phyloP scores from a whole-genome alignment of 768 basidiomycete species.

The Tricholoma sp. region DNA sequence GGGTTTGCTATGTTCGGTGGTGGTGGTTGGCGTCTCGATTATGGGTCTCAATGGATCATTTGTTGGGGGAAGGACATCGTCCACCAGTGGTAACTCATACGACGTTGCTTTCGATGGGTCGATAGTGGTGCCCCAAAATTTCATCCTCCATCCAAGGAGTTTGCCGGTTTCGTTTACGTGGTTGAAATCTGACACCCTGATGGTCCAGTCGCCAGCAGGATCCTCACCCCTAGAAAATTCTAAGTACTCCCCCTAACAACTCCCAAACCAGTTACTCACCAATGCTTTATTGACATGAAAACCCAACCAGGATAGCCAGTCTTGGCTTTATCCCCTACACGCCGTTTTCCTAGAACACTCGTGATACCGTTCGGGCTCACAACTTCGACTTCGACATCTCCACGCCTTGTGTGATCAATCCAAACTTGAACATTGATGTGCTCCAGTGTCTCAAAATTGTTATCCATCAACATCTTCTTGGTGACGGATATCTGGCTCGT shows the following conservation, averaged over 20 bases:
- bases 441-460: slow-evolving; percentile 86
- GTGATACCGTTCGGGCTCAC: slow-evolving; percentile 79
- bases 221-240: slow-evolving; percentile 75
- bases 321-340: slow-evolving; percentile 56
- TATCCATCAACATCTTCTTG: slow-evolving; percentile 52
- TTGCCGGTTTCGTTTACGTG: slow-evolving; percentile 45
- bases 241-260: slow-evolving; percentile 7
- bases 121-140: slow-evolving; percentile 84
- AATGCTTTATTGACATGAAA: slow-evolving; percentile 97
- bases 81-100: slow-evolving; percentile 53
- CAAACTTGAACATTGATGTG: slow-evolving; percentile 91
- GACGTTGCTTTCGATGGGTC: slow-evolving; percentile 61
- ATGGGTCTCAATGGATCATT: slow-evolving; percentile 34
- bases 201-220: slow-evolving; percentile 88
- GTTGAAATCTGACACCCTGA: slow-evolving; percentile 77
- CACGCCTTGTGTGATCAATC: slow-evolving; percentile 80
- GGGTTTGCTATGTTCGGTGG: slow-evolving; percentile 73
- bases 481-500: slow-evolving; percentile 65
- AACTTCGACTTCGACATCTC: slow-evolving; percentile 91
- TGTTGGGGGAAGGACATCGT: slow-evolving; percentile 42
- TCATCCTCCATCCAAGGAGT: slow-evolving; percentile 90
- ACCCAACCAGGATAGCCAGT: slow-evolving; percentile 88
- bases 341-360: slow-evolving; percentile 73
- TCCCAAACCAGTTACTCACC: slow-evolving; percentile 45
- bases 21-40: slow-evolving; percentile 30